These are phyloP conservation scores for Hexamita inflata DNA, from an alignment of 208 protist species.

Conservation along the genomic window DNA sequence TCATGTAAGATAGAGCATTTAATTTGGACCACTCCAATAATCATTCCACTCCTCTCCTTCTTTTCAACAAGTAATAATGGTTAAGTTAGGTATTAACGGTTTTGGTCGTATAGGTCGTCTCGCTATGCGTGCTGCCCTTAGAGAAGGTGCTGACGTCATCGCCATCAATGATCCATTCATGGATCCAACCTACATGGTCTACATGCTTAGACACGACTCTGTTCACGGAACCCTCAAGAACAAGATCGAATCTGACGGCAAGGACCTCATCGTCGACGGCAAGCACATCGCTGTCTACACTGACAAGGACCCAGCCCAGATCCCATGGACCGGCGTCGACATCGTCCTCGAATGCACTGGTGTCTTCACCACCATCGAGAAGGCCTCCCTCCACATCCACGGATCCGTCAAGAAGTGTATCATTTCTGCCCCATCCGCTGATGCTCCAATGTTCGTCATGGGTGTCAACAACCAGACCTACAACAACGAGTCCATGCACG, in stretches of 20 bases:
- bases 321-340: slow-evolving; percentile 54
- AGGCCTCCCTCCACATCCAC: slow-evolving; percentile 69
- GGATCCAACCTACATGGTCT: slow-evolving; percentile 68
- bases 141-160: background rate
- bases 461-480: slow-evolving; percentile 88
- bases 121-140: slow-evolving; percentile 59
- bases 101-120: slow-evolving; percentile 79
- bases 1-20: too few species aligned
- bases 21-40: too few species aligned
- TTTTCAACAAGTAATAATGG: background rate
- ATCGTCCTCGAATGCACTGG: slow-evolving; percentile 95
- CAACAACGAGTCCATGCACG: slow-evolving; percentile 52
- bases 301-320: background rate
- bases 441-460: slow-evolving; percentile 89
- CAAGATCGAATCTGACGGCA: slow-evolving; percentile 41
- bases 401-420: slow-evolving; percentile 88
- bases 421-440: slow-evolving; percentile 88
- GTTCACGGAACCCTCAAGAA: slow-evolving; percentile 72
- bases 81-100: slow-evolving; percentile 59
- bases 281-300: slow-evolving; percentile 39
- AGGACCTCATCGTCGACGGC: slow-evolving; percentile 52
- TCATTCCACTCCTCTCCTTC: background rate
- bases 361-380: slow-evolving; percentile 75
- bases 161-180: slow-evolving; percentile 80
- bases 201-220: slow-evolving; percentile 77